A percentile compares a stretch with the other conserved stretches of the same genome.
phyloP scores from a whole-genome alignment of 2,329 filamentous ascomycete genomes.

The Daldinia sp. region DNA sequence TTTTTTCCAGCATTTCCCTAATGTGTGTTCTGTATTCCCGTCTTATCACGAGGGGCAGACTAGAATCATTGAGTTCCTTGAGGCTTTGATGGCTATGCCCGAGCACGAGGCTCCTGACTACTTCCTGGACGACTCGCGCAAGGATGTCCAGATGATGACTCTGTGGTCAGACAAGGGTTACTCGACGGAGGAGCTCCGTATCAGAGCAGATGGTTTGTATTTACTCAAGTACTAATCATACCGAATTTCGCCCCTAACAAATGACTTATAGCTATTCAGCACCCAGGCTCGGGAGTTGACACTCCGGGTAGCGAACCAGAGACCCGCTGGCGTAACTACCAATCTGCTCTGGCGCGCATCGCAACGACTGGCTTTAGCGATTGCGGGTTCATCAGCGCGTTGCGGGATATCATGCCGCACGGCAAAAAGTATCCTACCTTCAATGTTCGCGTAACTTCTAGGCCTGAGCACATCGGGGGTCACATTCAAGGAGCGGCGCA shows the following conservation, averaged over 20 bases:
- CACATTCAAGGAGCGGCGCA: constrained; percentile 26
- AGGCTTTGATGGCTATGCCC: constrained; percentile 26
- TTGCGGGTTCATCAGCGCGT: constrained; percentile 29
- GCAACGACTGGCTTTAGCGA: constrained; percentile 27
- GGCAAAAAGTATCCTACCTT: constrained; percentile 29
- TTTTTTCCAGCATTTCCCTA: constrained; percentile 36
- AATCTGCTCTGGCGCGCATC: constrained; percentile 34
- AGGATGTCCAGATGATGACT: constrained; percentile 21
- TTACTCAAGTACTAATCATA: background rate
- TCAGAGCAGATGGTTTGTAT: constrained; percentile 28
- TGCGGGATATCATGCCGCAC: constrained; percentile 36
- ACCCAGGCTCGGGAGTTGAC: constrained; percentile 26
- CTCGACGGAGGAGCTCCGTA: constrained; percentile 21
- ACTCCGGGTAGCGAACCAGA: constrained; percentile 20
- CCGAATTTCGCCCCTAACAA: background rate
- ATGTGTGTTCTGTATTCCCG: constrained; percentile 28
- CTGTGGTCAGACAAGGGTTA: constrained; percentile 23
- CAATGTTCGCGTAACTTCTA: constrained; percentile 12
- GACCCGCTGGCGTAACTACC: constrained; percentile 37
- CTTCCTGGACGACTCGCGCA: constrained; percentile 3
- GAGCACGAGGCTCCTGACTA: constrained; percentile 28
- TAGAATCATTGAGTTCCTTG: constrained; percentile 25
- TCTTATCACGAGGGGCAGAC: constrained; percentile 24
- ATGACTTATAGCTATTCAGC: constrained; percentile 18
- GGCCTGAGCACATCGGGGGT: constrained; percentile 27